phyloP scores from a whole-genome alignment of 257 asterid genomes.

The Catharanthus roseus region DNA sequence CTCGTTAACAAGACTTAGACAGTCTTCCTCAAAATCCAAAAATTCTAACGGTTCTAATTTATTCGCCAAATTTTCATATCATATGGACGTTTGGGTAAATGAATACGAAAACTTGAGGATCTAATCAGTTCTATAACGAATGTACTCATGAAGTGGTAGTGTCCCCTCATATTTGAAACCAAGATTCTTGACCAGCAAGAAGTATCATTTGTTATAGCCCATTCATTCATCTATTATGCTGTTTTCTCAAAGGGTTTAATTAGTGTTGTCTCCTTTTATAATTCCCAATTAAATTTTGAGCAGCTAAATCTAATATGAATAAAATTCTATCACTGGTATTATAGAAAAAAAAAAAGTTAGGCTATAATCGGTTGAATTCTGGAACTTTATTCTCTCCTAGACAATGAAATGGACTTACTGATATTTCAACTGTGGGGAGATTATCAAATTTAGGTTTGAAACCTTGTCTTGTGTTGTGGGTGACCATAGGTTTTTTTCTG shows the following conservation, averaged over 20 bases:
- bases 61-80: too few species aligned
- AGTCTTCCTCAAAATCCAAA: too few species aligned
- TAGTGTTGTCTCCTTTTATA: not conserved
- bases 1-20: too few species aligned
- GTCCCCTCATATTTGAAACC: not conserved
- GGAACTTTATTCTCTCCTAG: too few species aligned
- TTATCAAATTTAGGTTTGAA: not conserved
- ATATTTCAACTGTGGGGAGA: not conserved
- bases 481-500: too few species aligned
- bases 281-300: not conserved
- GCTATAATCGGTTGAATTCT: too few species aligned
- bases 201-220: not conserved
- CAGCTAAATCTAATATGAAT: not conserved
- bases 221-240: not conserved
- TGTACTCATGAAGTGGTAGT: not conserved
- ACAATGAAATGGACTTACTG: too few species aligned
- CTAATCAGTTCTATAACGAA: not conserved
- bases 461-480: constrained; percentile 2
- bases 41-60: too few species aligned
- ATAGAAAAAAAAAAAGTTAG: too few species aligned
- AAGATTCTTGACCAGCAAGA: not conserved
- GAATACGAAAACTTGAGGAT: too few species aligned
- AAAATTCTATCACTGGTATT: too few species aligned
- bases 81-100: too few species aligned
- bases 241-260: not conserved